These are phyloP conservation scores for Mikania micrantha DNA, from an alignment of 129 eudicot species.

Conservation along the genomic window DNA sequence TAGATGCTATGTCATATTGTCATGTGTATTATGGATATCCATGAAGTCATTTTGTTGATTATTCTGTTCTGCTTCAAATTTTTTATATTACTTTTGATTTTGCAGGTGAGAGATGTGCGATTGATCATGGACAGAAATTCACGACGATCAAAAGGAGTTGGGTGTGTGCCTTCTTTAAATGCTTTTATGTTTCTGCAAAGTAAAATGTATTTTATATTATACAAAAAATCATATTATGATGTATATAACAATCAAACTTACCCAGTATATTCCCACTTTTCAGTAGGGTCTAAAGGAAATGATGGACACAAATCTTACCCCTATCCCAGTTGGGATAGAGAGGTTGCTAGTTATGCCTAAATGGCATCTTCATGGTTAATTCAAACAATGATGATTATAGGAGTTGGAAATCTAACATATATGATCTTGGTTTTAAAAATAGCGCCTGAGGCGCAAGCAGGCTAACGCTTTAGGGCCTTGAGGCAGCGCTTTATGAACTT, in stretches of 20 bases:
- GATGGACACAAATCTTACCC: no score
- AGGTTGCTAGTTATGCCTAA: no score
- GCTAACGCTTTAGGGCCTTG: no score
- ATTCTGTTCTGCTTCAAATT: neutral
- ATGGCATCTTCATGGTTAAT: neutral
- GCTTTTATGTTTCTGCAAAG: neutral
- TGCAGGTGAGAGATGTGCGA: slow-evolving; percentile 89
- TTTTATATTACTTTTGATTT: neutral
- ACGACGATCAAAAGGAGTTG: slow-evolving; percentile 96
- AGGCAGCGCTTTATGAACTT: no score
- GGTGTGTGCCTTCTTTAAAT: slow-evolving; percentile 38
- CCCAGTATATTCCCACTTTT: no score
- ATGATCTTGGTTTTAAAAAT: no score
- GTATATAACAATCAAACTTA: no score
- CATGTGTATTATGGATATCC: slow-evolving; percentile 1
- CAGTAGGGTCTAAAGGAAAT: no score
- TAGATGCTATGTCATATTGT: slow-evolving; percentile 8
- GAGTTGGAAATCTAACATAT: neutral
- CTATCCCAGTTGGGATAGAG: no score
- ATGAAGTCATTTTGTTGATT: neutral
- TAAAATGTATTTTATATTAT: neutral
- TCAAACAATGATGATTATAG: neutral
- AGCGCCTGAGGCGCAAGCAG: no score
- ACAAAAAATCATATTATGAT: no score
- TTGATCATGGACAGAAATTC: slow-evolving; percentile 94